These are phyloP conservation scores for Amanita molliuscula DNA, from an alignment of 768 basidiomycete species.

Conservation along the genomic window DNA sequence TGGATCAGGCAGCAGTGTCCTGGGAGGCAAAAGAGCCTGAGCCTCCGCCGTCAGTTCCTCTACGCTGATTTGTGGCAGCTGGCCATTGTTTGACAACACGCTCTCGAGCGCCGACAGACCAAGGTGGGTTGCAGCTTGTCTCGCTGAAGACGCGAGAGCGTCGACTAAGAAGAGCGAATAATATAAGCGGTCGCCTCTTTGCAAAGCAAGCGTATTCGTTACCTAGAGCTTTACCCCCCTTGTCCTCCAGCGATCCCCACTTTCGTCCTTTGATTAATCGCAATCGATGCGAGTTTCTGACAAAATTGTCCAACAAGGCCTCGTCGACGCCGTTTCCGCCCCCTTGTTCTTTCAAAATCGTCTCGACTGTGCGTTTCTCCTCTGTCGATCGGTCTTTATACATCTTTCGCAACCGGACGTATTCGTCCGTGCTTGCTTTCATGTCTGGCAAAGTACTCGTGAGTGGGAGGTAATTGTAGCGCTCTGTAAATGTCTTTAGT, in stretches of 20 bases:
- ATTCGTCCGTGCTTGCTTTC: constrained; percentile 80
- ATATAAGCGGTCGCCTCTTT: background rate
- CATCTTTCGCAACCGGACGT: constrained; percentile 76
- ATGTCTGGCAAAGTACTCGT: constrained; percentile 88
- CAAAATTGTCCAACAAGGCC: constrained; percentile 54
- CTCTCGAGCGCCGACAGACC: constrained; percentile 45
- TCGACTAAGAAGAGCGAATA: constrained; percentile 22
- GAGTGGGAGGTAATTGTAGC: constrained; percentile 65
- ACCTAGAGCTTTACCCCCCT: constrained; percentile 40
- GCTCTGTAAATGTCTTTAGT: constrained; percentile 49
- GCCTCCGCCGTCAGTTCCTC: constrained; percentile 46
- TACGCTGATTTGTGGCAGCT: constrained; percentile 13
- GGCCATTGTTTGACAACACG: constrained; percentile 1
- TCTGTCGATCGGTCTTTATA: constrained; percentile 72
- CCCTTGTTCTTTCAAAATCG: constrained; percentile 15
- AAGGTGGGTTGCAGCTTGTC: constrained; percentile 59
- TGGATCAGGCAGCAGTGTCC: constrained; percentile 35
- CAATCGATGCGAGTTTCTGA: constrained; percentile 73
- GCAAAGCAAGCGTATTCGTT: constrained; percentile 10
- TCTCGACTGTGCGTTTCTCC: constrained; percentile 50
- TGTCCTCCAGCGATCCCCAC: constrained; percentile 44
- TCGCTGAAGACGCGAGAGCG: constrained; percentile 31
- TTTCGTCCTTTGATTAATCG: constrained; percentile 52
- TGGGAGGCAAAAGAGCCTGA: constrained; percentile 37
- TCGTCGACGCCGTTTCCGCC: constrained; percentile 32